Percentiles rank a stretch among this genome's conserved stretches.
These are phyloP conservation scores for Alternaria sp. DNA, from an alignment of 2,329 filamentous ascomycete genomes.

Conservation along the genomic window DNA sequence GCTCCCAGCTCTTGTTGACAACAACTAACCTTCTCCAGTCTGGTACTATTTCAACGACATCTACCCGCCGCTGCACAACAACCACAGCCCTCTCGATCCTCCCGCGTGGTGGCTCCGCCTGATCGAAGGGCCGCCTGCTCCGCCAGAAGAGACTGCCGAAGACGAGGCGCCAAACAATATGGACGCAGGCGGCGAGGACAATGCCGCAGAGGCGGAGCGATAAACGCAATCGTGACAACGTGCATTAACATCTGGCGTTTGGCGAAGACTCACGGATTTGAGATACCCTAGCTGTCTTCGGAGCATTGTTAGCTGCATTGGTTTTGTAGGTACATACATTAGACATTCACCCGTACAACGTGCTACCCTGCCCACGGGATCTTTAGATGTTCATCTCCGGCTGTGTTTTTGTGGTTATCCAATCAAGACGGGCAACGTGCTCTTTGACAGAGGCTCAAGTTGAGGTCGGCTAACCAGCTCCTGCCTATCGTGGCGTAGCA, in stretches of 20 bases:
- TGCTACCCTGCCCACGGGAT: neutral
- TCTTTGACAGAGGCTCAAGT: neutral
- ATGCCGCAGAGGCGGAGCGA: slow-evolving; percentile 19
- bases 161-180: slow-evolving; percentile 13
- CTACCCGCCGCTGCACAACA: slow-evolving; percentile 87
- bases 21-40: slow-evolving; percentile 54
- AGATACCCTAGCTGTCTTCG: slow-evolving; percentile 35
- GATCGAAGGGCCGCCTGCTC: slow-evolving; percentile 63
- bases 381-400: slow-evolving; percentile 2
- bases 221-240: slow-evolving; percentile 5
- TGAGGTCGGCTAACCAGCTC: neutral
- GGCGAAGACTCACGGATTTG: slow-evolving; percentile 23
- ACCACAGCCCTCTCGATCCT: slow-evolving; percentile 84
- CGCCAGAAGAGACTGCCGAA: slow-evolving; percentile 21
- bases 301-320: neutral
- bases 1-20: neutral
- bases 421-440: slow-evolving; percentile 6
- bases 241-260: slow-evolving; percentile 23
- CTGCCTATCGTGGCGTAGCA: slow-evolving; percentile 3
- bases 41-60: slow-evolving; percentile 99
- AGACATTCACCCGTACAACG: neutral
- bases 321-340: neutral
- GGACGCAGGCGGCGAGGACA: slow-evolving; percentile 4
- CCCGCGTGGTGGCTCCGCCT: slow-evolving; percentile 88
- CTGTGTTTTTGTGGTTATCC: neutral